Evolutionary conservation across 129 eudicot genomes (phyloP), one percentile per base, ranked within the genome.

Genomic region (Artemisia argyi): DNA sequence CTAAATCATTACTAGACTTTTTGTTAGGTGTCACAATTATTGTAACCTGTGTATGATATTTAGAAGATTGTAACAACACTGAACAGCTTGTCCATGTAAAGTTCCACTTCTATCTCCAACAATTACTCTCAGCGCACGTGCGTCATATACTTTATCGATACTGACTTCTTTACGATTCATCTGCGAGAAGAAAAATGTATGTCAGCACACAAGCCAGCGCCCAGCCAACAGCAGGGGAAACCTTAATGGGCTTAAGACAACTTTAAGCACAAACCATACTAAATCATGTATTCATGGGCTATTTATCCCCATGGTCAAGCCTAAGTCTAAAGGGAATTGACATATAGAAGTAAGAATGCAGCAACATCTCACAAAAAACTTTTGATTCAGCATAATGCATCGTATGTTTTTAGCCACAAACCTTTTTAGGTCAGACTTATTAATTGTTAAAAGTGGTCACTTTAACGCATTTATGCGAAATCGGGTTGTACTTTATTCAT

Each of bases 41-140:
- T 68, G 76, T 76, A 77, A 92, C 98, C 90, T 87, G 85, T 93
- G 96, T 68, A 93, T 78, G 68, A 87, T 87, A 73, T 84, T 73
- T 47, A 93, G 95, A 74, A 93, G 90, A 78, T 72, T 93, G 90
- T 93, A 93, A 80, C 98, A 93, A 69, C 90, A 81, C 55, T 61
- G 81, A 64, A 93, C 98, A 42, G 98, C 98, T 75, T 88, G 89
- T 69, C 98, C 96, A 82, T 93, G 95, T 48, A 93, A 84, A 32
- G 95, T 81, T 77, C 98, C 98, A 82, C 89, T 79, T 74, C 87
- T 89, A 80, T 93, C 98, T 63, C 98, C 98, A 75, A 93, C 85
- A 59, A 93, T 76, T 49, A 93, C 96, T 78, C 98, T 89, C 78
- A 93, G 77, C 17, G 98, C 98, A 62, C 98, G 95, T 32, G 96